These are phyloP conservation scores for Claviceps sp. DNA, from an alignment of 2,329 filamentous ascomycete species.

Conservation along the genomic window DNA sequence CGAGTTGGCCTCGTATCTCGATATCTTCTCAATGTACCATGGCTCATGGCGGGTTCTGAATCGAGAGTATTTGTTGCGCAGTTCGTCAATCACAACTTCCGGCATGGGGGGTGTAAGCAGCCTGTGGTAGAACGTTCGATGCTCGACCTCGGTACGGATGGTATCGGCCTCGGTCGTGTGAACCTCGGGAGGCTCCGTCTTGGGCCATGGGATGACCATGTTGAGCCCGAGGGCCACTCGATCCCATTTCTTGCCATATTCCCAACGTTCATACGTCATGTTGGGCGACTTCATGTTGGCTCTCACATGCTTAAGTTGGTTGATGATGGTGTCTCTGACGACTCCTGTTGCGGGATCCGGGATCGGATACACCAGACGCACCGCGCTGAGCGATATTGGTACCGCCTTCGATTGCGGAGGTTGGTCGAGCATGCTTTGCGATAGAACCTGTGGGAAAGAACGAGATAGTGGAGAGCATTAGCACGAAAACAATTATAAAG, in stretches of 20 bases:
- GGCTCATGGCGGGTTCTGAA: constrained; percentile 71
- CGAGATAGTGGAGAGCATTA: neutral
- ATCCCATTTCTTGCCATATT: constrained; percentile 29
- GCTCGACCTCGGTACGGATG: constrained; percentile 59
- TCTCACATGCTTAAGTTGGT: constrained; percentile 47
- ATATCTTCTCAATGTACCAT: constrained; percentile 55
- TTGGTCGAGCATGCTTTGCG: constrained; percentile 17
- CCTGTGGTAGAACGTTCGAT: constrained; percentile 63
- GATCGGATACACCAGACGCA: constrained; percentile 73
- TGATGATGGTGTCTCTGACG: constrained; percentile 63
- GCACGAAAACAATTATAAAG: neutral
- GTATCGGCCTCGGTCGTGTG: constrained; percentile 56
- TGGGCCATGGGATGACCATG: constrained; percentile 65
- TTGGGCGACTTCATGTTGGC: constrained; percentile 31
- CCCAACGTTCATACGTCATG: constrained; percentile 28
- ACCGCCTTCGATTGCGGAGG: constrained; percentile 18
- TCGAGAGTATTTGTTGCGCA: constrained; percentile 68
- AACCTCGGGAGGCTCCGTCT: constrained; percentile 32
- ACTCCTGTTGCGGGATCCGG: constrained; percentile 49
- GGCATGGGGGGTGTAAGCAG: constrained; percentile 71
- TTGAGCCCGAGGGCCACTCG: constrained; percentile 59
- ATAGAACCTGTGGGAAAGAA: constrained; percentile 14
- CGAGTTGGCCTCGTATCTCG: constrained; percentile 37
- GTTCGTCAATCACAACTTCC: constrained; percentile 63
- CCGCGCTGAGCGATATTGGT: constrained; percentile 51